Conservation (phyloP, 805 yeast species). For the Wickerhamomyces canadensis region DNA sequence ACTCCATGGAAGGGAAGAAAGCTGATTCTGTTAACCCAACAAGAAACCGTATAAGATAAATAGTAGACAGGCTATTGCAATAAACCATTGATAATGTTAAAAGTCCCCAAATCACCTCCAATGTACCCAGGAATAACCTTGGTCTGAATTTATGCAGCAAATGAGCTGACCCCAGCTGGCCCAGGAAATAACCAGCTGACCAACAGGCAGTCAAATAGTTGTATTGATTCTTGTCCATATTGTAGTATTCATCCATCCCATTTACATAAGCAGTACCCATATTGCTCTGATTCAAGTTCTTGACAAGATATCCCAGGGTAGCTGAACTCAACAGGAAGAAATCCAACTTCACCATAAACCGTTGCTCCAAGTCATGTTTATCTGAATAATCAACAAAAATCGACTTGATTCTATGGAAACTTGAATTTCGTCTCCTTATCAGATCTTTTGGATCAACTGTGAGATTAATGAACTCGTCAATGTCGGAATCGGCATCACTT, state of each 20-base stretch:
- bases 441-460: constrained; percentile 4
- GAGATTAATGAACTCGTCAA: constrained; percentile 7
- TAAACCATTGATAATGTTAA: constrained; percentile 31
- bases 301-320: constrained; percentile 38
- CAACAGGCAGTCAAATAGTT: constrained; percentile 38
- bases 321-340: constrained; percentile 33
- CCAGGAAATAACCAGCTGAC: constrained; percentile 45
- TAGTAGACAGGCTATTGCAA: constrained; percentile 15
- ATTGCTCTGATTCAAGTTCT: constrained; percentile 35
- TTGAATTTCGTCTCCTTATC: constrained; percentile 4
- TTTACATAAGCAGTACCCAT: constrained; percentile 36
- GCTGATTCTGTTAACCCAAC: constrained; percentile 41
- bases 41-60: constrained; percentile 29
- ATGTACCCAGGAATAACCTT: constrained; percentile 35
- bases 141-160: constrained; percentile 35
- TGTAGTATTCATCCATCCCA: constrained; percentile 33
- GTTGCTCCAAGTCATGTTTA: constrained; percentile 29
- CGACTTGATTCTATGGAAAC: constrained; percentile 6
- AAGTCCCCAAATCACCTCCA: constrained; percentile 39
- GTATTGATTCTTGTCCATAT: constrained; percentile 35
- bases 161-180: constrained; percentile 39
- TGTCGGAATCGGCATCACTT: not conserved
- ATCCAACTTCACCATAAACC: constrained; percentile 28
- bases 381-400: constrained; percentile 22
- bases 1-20: constrained; percentile 43